Base-by-base conservation (phyloP, 441 rosid genomes). In the Croton setiger region DNA sequence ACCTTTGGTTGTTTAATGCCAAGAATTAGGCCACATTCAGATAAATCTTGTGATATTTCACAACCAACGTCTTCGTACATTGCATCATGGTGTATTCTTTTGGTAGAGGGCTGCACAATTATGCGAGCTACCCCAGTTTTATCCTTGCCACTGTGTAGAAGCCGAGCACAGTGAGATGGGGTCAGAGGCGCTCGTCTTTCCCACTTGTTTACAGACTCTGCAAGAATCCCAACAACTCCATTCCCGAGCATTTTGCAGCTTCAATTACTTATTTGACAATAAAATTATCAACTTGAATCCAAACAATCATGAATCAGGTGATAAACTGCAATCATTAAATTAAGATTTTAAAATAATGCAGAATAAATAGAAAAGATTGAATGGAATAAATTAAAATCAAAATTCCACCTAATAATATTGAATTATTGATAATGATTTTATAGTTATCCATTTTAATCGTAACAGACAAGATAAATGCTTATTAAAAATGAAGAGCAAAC, bases 1-100 rank as follows among this genome's bases (percentile, higher is more conserved):
- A 90, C 97, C 94, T 88, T 80, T 0, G 97, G 98, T 68, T 89
- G 96, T 79, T 93, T 93, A 79, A 93, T 77, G 54, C 83, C 87
- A 61, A 86, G 78, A 57, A 83, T 73, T 61, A 83, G 80, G 11
- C 87, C 85, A 72, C 87, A 83, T 44, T 83, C 75, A 20, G 87
- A 83, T 66, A 83, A 77, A 31, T 83, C 85, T 11, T 83, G 79
- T 14, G 85, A 81, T 60, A 81, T 79, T 48, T 79, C 81, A 69
- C 87, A 83, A 57, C 87, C 85, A 60, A 83, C 87, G 51, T 83
- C 87, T 70, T 77, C 80, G 47, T 83, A 83, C 69, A 80, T 71
- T 0, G 74, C 80, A 69, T 83, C 84, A 14, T 83, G 87, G 69
- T 81, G 83, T 45, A 83, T 83, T 47, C 87, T 68, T 80, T 79